Evolutionary conservation across 1,284 basidiomycete species (phyloP), one percentile per base, ranked within the genome.

Genomic region (Ceratobasidium sp.): DNA sequence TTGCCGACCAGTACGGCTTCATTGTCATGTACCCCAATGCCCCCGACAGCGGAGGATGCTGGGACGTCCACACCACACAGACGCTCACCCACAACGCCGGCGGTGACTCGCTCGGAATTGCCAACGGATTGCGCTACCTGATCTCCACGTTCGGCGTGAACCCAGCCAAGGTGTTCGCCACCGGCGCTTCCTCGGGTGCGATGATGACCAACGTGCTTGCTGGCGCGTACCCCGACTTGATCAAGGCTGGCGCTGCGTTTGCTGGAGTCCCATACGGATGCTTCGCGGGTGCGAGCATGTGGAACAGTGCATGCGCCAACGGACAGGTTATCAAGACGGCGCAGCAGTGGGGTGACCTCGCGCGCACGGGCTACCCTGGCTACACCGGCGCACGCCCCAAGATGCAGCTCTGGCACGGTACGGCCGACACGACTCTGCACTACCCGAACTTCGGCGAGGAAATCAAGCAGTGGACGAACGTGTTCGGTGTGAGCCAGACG

Each of bases 181-280:
- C 85, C 5, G 87, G 87, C 24, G 83, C 83, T 1, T 86, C 85
- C 8, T 88, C 86, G 11, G 87, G 87, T 65, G 87, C 86, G 9
- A 88, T 89, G 87, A 88, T 88, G 87, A 88, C 87, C 63, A 86
- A 85, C 78, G 87, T 88, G 34, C 82, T 88, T 24, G 80, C 81
- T 61, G 87, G 86, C 46, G 84, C 86, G 7, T 89, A 89, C 80
- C 87, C 88, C 4, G 85, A 88, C 72, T 77, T 89, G 63, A 87
- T 87, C 81, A 77, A 80, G 56, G 87, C 86, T 5, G 87, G 84
- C 19, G 78, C 83, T 39, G 84, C 82, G 16, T 86, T 83, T 80
- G 85, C 86, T 34, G 87, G 88, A 65, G 88, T 88, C 22, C 83
- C 87, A 1, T 87, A 84, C 75, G 87, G 83, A 14, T 63, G 87